phyloP scores from a whole-genome alignment of 2,329 filamentous ascomycete species.

The Aspergillus caelatus region DNA sequence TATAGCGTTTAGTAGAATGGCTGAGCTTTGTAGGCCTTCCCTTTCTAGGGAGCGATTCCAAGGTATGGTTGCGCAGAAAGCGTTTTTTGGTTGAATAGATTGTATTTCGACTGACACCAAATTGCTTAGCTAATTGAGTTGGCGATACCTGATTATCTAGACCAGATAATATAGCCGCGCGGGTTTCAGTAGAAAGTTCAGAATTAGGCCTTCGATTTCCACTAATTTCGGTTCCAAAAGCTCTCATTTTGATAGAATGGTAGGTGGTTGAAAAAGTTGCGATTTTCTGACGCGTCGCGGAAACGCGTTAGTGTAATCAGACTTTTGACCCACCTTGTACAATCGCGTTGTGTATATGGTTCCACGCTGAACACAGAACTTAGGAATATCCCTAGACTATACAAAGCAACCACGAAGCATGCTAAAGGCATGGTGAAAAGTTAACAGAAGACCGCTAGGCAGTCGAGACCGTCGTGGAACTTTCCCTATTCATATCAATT shows the following conservation, averaged over 20 bases:
- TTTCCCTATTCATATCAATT: not conserved
- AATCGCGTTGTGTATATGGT: not conserved
- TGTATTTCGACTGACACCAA: not conserved
- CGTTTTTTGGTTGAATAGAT: not conserved
- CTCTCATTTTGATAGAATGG: slow-evolving; percentile 1
- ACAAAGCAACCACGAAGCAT: not conserved
- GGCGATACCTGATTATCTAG: not conserved
- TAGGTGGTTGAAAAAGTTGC: slow-evolving; percentile 2
- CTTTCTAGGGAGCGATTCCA: too few species aligned
- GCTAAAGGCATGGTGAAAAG: not conserved
- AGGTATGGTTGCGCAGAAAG: not conserved
- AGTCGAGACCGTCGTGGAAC: not conserved
- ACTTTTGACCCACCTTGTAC: not conserved
- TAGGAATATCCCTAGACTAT: not conserved
- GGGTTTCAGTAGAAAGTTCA: not conserved
- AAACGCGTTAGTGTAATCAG: not conserved
- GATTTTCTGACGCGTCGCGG: not conserved
- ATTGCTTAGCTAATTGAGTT: not conserved
- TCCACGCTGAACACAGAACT: not conserved
- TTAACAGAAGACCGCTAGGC: not conserved
- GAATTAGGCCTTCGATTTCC: not conserved
- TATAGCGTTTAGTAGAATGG: too few species aligned
- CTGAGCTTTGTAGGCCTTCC: too few species aligned
- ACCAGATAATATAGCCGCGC: not conserved
- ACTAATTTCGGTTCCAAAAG: slow-evolving; percentile 10